Evolutionary conservation across 768 basidiomycete species (phyloP), one percentile per base, ranked within the genome.

Genomic region (Pleurotus tuber-regium): DNA sequence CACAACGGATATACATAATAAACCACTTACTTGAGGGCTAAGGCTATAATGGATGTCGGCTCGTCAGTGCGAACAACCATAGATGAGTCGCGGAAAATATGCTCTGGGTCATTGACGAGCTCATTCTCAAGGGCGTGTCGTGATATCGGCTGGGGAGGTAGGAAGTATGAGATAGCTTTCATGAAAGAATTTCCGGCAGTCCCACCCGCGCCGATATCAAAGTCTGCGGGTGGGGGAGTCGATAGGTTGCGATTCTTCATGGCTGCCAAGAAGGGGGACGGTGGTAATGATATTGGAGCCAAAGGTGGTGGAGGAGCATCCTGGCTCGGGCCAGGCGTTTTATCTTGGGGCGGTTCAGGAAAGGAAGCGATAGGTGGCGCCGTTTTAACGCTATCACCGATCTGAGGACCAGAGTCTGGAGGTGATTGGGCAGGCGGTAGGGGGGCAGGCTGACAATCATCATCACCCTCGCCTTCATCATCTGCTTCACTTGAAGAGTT

Each of bases 51-150:
- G 14, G 96, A 98, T 0, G 95, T 97, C 2, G 96, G 97, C 63
- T 99, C 97, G 65, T 98, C 94, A 16, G 93, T 93, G 16, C 96
- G 81, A 16, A 99, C 88, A 44, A 98, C 86, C 82, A 98, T 95
- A 2, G 88, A 86, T 12, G 92, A 93, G 62, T 96, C 95, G 30
- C 91, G 79, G 70, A 97, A 98, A 42, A 98, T 87, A 62, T 98
- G 93, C 61, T 98, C 95, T 1, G 86, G 86, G 63, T 92, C 87
- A 54, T 78, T 77, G 66, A 86, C 78, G 3, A 81, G 79, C 60
- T 86, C 83, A 56, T 80, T 70, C 28, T 51, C 53, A 7, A 39
- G 19, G 14, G 74, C 82, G 63, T 78, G 70, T 8, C 90, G 79
- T 54, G 67, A 71, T 14, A 69, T 64, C 24, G 71, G 57, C 60